Base-by-base conservation (phyloP, 331 rosid genomes). In the Cucumis variabilis region DNA sequence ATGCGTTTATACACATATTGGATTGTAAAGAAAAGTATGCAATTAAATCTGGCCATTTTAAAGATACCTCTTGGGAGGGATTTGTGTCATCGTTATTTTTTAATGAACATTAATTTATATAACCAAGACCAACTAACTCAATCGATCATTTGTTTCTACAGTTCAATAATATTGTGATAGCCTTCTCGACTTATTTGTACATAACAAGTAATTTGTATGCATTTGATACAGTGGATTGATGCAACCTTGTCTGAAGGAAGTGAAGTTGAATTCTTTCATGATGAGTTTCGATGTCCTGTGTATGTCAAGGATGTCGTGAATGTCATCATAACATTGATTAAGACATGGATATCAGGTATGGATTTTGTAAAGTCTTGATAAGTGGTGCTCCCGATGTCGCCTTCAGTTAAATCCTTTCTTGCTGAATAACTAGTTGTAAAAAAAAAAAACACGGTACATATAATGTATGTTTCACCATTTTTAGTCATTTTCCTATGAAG, bases 271-370 rank as follows among this genome's bases (percentile, higher is more conserved):
- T 97, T 97, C 92, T 97, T 95, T 86, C 94, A 94, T 55, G 98
- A 97, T 33, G 98, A 97, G 90, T 97, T 94, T 73, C 95, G 98
- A 33, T 97, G 98, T 89, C 99, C 98, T 16, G 90, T 95, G 69
- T 94, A 92, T 91, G 98, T 97, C 74, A 93, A 91, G 91, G 99
- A 97, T 87, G 95, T 95, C 10, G 92, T 95, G 68, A 77, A 90
- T 78, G 60, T 92, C 87, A 89, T 95, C 62, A 87, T 92, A 80
- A 92, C 93, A 85, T 76, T 97, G 90, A 91, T 96, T 28, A 92
- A 85, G 86, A 90, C 89, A 87, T 93, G 95, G 96, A 89, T 93
- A 85, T 91, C 98, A 87, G 98, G 98, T 97, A 91, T 48, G 74
- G 33, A 84, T 86, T 27, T 80, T 88, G 60, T 67, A 84, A 14